These are phyloP conservation scores for Phylloporus sp. DNA, from an alignment of 1,284 basidiomycete species.

Conservation along the genomic window DNA sequence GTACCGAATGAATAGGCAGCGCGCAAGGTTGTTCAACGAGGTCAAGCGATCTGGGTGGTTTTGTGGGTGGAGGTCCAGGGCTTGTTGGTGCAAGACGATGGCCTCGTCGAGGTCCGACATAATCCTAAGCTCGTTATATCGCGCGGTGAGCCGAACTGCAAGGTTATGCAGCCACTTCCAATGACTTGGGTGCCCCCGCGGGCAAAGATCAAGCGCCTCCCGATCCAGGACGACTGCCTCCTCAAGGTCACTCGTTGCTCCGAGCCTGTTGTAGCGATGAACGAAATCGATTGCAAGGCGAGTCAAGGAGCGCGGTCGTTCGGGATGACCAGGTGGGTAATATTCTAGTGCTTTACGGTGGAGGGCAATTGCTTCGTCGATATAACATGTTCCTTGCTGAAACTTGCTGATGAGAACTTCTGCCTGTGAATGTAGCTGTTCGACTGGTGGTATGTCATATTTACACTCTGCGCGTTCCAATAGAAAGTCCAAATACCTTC, in stretches of 20 bases:
- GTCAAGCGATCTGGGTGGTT: not conserved
- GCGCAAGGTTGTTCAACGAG: not conserved
- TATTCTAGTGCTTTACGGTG: not conserved
- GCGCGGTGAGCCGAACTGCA: no score
- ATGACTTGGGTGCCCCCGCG: not conserved
- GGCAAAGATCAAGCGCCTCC: not conserved
- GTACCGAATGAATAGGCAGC: not conserved
- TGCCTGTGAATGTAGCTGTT: not conserved
- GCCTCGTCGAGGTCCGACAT: not conserved
- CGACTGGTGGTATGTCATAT: not conserved
- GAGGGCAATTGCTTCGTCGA: not conserved
- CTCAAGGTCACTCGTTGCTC: not conserved
- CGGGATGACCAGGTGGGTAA: not conserved
- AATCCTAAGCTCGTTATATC: not conserved
- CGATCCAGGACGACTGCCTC: not conserved
- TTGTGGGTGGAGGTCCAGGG: not conserved
- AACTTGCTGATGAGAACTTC: not conserved
- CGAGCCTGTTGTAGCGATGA: not conserved
- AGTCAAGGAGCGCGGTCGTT: not conserved
- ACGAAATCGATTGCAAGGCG: not conserved
- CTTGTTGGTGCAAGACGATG: not conserved
- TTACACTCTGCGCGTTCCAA: not conserved
- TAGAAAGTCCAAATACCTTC: not conserved
- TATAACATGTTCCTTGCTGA: not conserved
- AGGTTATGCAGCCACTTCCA: not conserved